Base-by-base conservation (phyloP, 2,329 filamentous ascomycete genomes). In the Trichoderma sp. region DNA sequence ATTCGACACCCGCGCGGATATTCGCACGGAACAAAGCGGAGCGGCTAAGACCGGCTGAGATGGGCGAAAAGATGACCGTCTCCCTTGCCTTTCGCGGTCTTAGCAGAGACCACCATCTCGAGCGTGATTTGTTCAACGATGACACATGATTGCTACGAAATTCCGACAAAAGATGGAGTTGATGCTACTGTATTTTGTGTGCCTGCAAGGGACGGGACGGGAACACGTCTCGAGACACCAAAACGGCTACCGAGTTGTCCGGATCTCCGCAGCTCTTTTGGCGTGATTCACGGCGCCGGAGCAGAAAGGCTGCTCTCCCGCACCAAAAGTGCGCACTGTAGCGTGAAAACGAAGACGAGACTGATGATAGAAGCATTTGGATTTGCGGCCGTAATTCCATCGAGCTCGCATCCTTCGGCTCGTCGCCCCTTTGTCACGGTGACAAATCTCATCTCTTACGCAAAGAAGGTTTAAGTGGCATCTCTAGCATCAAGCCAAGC, bases 41-140 rank as follows among this genome's bases (percentile, higher is more conserved):
- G 29, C 69, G 69, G 69, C 60, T 65, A 73, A 45, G 41, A 16
- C 29, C 69, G 69, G 69, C 60, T 73, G 60, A 73, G 60, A 65
- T 65, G 69, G 69, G 66, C 27, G 29, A 65, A 53, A 18, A 65
- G 69, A 73, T 73, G 69, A 73, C 41, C 41, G 45, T 24, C 35
- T n/a, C 6, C 50, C 41, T 73, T 50, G 45, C 69, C 67, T 21
- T 71, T 59, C 21, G 56, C 29, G n/a, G 67, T 27, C 33, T 71
- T 67, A 53, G 64, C 29, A 66, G 35, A 29, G 62, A 24, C 60
- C 21, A 14, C 18, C 45, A 21, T 18, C 50, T 59, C 31, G 14
- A 31, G 12, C 18, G 24, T 50, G 24, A 33, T 24, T 62, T 63
- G 56, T 27, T 5, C 27, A 41, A 4, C 6, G 8, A 35, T 59